A percentile compares a stretch with the other conserved stretches of the same genome.
phyloP scores from a whole-genome alignment of 331 rosid species.

The Cydonia oblonga region DNA sequence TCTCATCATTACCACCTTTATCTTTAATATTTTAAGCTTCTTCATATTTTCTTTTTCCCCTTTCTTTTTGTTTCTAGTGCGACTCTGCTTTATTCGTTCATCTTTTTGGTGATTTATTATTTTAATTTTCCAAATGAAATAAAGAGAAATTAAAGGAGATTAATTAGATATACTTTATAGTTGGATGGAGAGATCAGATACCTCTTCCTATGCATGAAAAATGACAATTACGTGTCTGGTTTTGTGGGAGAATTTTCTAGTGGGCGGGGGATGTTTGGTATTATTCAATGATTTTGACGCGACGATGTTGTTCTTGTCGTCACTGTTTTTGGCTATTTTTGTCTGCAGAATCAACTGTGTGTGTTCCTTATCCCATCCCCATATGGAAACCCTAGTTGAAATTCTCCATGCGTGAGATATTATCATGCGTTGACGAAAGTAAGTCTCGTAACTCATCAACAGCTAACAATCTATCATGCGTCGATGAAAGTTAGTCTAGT shows the following conservation, averaged over 20 bases:
- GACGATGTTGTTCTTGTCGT: neutral
- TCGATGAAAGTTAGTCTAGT: too few relatives aligned
- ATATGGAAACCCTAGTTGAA: too few relatives aligned
- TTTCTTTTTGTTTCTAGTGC: conserved; percentile 12
- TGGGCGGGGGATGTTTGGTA: neutral
- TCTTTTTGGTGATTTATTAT: neutral
- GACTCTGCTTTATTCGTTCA: conserved; percentile 27
- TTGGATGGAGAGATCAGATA: neutral
- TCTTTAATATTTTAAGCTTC: conserved; percentile 2
- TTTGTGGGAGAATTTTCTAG: neutral
- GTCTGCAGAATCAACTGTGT: neutral
- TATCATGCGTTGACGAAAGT: too few relatives aligned
- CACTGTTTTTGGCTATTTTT: neutral
- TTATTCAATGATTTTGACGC: neutral
- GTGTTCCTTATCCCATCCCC: neutral
- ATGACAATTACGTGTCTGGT: neutral
- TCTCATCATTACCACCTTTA: conserved; percentile 24
- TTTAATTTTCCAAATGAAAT: conserved; percentile 4
- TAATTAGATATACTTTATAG: neutral
- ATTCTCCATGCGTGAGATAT: too few relatives aligned
- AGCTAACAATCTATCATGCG: too few relatives aligned
- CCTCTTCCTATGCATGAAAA: neutral
- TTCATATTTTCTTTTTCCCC: neutral
- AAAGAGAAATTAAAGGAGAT: neutral
- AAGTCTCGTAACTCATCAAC: too few relatives aligned